These are phyloP conservation scores for Peronospora farinosa DNA, from an alignment of 352 stramenopile genomes.

Conservation along the genomic window DNA sequence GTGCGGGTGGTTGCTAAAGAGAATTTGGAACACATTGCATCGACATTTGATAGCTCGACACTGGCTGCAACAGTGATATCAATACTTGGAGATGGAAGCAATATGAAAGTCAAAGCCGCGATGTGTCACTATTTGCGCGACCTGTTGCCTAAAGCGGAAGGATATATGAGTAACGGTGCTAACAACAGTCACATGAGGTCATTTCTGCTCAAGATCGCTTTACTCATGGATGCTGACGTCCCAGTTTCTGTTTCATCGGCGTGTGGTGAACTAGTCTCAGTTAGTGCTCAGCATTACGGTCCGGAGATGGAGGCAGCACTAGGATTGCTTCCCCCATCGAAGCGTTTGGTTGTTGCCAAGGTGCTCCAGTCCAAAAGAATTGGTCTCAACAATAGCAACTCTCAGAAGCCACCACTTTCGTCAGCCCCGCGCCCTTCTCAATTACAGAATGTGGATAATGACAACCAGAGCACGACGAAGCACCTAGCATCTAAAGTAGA, in stretches of 20 bases:
- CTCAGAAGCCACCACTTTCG: conserved; percentile 10
- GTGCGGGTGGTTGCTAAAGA: conserved; percentile 44
- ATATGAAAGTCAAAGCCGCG: conserved; percentile 70
- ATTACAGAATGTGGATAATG: conserved; percentile 19
- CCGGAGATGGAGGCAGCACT: conserved; percentile 50
- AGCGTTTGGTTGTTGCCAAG: conserved; percentile 44
- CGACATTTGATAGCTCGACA: conserved; percentile 40
- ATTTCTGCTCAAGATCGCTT: conserved; percentile 62
- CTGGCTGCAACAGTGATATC: conserved; percentile 47
- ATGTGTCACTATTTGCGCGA: conserved; percentile 64
- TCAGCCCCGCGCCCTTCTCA: conserved; percentile 7
- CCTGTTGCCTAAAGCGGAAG: conserved; percentile 42
- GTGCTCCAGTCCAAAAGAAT: conserved; percentile 57
- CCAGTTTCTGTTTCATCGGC: conserved; percentile 52
- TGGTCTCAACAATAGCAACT: conserved; percentile 30
- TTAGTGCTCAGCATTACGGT: conserved; percentile 40
- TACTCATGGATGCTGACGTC: conserved; percentile 55
- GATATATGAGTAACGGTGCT: conserved; percentile 53
- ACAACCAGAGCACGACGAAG: conserved; percentile 17
- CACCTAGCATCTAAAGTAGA: conserved; percentile 15
- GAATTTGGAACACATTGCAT: conserved; percentile 53
- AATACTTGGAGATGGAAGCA: conserved; percentile 62
- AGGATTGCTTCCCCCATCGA: conserved; percentile 49
- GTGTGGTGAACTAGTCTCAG: conserved; percentile 52
- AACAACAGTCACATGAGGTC: conserved; percentile 65